Base-by-base conservation (phyloP, 2,329 filamentous ascomycete species). In the Aspergillus fijiensis region DNA sequence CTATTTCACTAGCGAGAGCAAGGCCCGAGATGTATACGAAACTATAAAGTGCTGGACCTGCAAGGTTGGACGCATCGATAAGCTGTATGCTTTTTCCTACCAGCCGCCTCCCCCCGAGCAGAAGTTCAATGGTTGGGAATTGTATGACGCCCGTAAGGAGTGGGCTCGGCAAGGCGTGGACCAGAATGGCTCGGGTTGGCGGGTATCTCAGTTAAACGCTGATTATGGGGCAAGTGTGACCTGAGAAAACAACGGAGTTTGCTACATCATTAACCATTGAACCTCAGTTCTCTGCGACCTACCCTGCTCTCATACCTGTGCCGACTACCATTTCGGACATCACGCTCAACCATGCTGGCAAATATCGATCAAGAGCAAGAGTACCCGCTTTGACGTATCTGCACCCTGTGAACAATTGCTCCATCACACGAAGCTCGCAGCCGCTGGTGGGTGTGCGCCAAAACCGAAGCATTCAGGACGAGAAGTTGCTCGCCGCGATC, bases 361-460 rank as follows among this genome's bases (percentile, higher is more conserved):
- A 88, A 63, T 98, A 96, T 77, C 89, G 95, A 55, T 98, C 95
- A 0, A 87, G 93, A 61, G 87, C 89, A 64, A 88, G 95, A 61
- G 93, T 99, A 74, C 95, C 95, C 1, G 90, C 88, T 3, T 80
- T 99, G 45, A 92, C 92, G 23, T 99, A 99, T 75, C 86, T 97
- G n/a, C 95, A 99, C 75, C 91, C 92, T 0, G 83, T 97, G 69
- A 99, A 98, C 74, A 96, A 96, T 74, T 98, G 95, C 76, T 95
- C 93, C 25, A 96, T 99, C 65, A 97, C 94, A 2, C 85, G 95
- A 72, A 96, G 92, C 72, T 96, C 94, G 3, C 95, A 99, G 73
- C 95, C 95, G 0, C 82, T 94, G 59, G 90, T 94, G 1, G 95
- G 95, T 14, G 85, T 98, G 25, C 87, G 90, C 52, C 87, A 90